phyloP scores from a whole-genome alignment of 352 stramenopile species.

The Globisporangium nunn region DNA sequence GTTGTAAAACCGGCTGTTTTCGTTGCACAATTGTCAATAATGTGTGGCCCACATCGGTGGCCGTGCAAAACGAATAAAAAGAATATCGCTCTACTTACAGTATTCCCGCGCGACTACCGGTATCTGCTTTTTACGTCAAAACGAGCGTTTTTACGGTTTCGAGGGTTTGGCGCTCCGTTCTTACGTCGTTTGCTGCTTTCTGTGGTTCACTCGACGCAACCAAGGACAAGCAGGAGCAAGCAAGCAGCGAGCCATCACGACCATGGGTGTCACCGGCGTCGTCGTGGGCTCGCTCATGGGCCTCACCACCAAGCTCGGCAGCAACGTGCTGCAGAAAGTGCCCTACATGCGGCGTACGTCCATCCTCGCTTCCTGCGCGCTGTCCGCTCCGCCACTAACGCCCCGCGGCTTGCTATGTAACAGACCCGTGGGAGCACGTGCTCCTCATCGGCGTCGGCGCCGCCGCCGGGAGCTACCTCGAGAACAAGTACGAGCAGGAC shows the following conservation, averaged over 20 bases:
- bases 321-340: conserved; percentile 79
- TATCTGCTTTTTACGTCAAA: background rate
- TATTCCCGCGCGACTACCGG: no score
- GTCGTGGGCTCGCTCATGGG: conserved; percentile 63
- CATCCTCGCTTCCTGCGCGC: no score
- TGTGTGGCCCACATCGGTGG: no score
- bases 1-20: no score
- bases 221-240: conserved; percentile 8
- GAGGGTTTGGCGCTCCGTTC: background rate
- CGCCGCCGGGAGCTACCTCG: conserved; percentile 44
- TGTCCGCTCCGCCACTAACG: no score
- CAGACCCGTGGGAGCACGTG: conserved; percentile 80
- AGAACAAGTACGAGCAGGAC: conserved; percentile 75
- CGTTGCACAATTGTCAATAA: no score
- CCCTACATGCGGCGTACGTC: conserved; percentile 78
- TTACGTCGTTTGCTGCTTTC: conserved; percentile 1
- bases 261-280: conserved; percentile 68
- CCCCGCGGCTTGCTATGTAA: background rate
- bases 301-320: conserved; percentile 77
- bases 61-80: no score
- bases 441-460: conserved; percentile 64
- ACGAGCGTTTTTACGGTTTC: background rate
- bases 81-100: no score
- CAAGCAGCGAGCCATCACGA: conserved; percentile 19
- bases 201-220: conserved; percentile 5